A percentile compares a stretch with the other conserved stretches of the same genome.
Evolutionary conservation across 306 rosid genomes (phyloP).

Genomic region (Acacia crassicarpa): DNA sequence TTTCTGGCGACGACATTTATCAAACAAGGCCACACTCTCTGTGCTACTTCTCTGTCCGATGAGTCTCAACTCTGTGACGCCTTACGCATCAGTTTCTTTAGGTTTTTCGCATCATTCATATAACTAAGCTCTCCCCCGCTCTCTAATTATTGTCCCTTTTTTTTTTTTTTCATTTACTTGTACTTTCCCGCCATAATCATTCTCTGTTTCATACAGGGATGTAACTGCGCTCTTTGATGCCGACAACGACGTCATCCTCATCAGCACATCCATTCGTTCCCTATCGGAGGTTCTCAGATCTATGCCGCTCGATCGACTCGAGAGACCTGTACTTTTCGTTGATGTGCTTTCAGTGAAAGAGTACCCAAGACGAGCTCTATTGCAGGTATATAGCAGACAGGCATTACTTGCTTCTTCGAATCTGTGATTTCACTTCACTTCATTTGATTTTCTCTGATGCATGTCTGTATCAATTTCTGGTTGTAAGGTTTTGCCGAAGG

Average conservation of each 20-base stretch:
- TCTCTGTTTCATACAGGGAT: slow-evolving; percentile 26
- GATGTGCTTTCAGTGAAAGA: slow-evolving; percentile 81
- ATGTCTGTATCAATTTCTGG: background rate
- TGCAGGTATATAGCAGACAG: slow-evolving; percentile 32
- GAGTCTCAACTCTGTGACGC: too few relatives aligned
- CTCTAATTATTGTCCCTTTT: background rate
- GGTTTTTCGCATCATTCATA: too few relatives aligned
- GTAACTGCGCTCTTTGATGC: slow-evolving; percentile 39
- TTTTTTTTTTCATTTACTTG: background rate
- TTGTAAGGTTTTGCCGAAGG: slow-evolving; percentile 50
- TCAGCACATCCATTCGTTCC: slow-evolving; percentile 64
- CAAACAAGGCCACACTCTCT: too few relatives aligned
- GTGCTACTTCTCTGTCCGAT: too few relatives aligned
- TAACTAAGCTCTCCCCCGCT: too few relatives aligned
- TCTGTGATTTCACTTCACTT: background rate
- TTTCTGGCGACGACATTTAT: too few relatives aligned
- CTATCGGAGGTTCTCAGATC: slow-evolving; percentile 47
- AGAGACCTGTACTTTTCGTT: slow-evolving; percentile 48
- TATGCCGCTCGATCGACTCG: slow-evolving; percentile 48
- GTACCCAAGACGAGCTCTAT: slow-evolving; percentile 50
- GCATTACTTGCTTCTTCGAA: background rate
- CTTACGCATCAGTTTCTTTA: too few relatives aligned
- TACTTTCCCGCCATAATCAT: background rate
- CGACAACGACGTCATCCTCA: slow-evolving; percentile 49
- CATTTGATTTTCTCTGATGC: background rate